Evolutionary conservation across 768 basidiomycete species (phyloP).

Genomic region (Pisolithus microcarpus): DNA sequence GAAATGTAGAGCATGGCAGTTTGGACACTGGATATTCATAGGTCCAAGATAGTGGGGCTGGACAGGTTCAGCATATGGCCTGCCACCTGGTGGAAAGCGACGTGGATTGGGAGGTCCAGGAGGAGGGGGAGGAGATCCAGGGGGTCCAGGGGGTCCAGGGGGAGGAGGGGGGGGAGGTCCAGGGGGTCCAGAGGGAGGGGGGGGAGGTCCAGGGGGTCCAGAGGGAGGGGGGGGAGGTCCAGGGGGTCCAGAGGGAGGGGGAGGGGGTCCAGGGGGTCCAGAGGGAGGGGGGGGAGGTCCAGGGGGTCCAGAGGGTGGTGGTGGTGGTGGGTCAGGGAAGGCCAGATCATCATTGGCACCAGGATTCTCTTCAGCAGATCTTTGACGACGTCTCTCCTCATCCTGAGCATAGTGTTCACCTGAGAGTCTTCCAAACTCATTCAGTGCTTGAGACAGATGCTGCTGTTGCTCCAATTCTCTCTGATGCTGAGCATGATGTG

Average conservation of each 20-base stretch:
- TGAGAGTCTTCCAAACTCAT: background rate
- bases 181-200: background rate
- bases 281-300: too few species aligned
- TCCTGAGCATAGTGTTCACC: background rate
- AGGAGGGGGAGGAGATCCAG: background rate
- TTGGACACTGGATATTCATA: slow-evolving; percentile 5
- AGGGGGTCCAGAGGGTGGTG: background rate
- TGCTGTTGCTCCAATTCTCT: background rate
- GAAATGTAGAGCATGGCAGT: slow-evolving; percentile 18
- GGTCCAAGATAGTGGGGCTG: background rate
- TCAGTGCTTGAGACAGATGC: background rate
- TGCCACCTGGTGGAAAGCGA: slow-evolving; percentile 1
- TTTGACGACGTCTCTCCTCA: background rate
- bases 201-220: too few species aligned
- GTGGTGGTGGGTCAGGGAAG: background rate
- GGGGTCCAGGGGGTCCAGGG: background rate
- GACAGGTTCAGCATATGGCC: slow-evolving; percentile 10
- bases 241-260: background rate
- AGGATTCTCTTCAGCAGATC: background rate
- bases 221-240: background rate
- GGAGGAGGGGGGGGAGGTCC: too few species aligned
- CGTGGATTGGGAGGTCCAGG: background rate
- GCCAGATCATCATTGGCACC: too few species aligned
- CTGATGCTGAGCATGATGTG: background rate
- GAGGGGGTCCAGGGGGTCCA: too few species aligned